These are phyloP conservation scores for Boletus pseudopeckii DNA, from an alignment of 768 basidiomycete species.

Conservation along the genomic window DNA sequence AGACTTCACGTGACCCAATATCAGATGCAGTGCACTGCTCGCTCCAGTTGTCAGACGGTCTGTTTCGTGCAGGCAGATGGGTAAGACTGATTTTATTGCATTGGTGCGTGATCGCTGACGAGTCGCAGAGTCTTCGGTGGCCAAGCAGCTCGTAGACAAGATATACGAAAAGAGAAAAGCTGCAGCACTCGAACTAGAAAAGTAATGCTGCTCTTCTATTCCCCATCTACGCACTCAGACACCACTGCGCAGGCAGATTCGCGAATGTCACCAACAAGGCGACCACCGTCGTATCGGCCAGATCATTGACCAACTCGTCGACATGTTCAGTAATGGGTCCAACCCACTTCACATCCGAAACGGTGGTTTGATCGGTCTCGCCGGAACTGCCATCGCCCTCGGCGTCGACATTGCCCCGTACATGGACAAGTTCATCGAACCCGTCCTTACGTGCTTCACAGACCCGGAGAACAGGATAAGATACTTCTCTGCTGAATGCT, in stretches of 20 bases:
- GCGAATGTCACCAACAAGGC: constrained; percentile 79
- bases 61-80: constrained; percentile 11
- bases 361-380: constrained; percentile 93
- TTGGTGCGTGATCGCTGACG: neutral
- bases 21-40: neutral
- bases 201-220: constrained; percentile 43
- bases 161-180: constrained; percentile 97
- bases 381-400: constrained; percentile 94
- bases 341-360: constrained; percentile 89
- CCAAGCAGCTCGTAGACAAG: constrained; percentile 84
- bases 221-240: constrained; percentile 9
- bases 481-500: constrained; percentile 96
- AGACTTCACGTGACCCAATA: constrained; percentile 6
- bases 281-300: constrained; percentile 78
- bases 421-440: constrained; percentile 89
- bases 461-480: constrained; percentile 93
- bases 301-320: constrained; percentile 92
- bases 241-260: constrained; percentile 60
- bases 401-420: constrained; percentile 92
- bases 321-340: constrained; percentile 81
- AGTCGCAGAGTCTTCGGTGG: constrained; percentile 60
- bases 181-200: constrained; percentile 93
- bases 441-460: constrained; percentile 86
- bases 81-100: constrained; percentile 3
- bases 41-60: neutral